phyloP scores from a whole-genome alignment of 352 stramenopile species.

The Pythium folliculosum region DNA sequence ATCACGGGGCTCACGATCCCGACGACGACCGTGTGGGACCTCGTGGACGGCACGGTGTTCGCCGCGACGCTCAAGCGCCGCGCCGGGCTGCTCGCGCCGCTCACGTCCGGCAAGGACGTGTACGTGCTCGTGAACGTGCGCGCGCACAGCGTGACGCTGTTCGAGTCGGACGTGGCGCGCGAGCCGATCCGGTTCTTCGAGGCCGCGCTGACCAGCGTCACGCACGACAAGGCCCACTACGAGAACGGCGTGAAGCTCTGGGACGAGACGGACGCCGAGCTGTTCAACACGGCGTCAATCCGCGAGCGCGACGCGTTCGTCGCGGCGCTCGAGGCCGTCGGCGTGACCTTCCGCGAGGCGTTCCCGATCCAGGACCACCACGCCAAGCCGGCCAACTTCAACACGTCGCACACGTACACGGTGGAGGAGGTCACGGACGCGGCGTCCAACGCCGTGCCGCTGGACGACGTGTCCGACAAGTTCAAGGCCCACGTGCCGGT shows the following conservation, averaged over 20 bases:
- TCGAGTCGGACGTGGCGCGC: conserved; percentile 31
- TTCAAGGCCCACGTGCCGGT: background rate
- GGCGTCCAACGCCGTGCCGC: conserved; percentile 1
- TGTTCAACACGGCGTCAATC: conserved; percentile 24
- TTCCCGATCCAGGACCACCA: background rate
- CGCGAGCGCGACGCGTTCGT: conserved; percentile 51
- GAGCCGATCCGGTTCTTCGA: conserved; percentile 40
- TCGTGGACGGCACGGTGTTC: conserved; percentile 28
- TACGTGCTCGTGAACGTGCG: conserved; percentile 49
- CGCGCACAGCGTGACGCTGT: conserved; percentile 44
- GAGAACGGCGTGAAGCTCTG: conserved; percentile 51
- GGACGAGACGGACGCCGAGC: conserved; percentile 30
- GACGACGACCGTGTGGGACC: conserved; percentile 31
- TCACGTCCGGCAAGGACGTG: conserved; percentile 65
- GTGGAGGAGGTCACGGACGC: background rate
- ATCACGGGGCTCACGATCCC: conserved; percentile 38
- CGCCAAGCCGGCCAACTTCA: background rate
- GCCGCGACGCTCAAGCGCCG: conserved; percentile 51
- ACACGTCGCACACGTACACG: background rate
- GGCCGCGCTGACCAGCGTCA: background rate
- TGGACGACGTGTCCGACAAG: background rate
- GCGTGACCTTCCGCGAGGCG: conserved; percentile 43
- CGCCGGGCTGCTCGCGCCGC: conserved; percentile 48
- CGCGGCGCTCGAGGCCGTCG: conserved; percentile 43
- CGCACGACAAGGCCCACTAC: conserved; percentile 31